Percentiles rank a stretch among this genome's conserved stretches.
Evolutionary conservation across 129 eudicot genomes (phyloP).

Genomic region (Ambrosia artemisiifolia): DNA sequence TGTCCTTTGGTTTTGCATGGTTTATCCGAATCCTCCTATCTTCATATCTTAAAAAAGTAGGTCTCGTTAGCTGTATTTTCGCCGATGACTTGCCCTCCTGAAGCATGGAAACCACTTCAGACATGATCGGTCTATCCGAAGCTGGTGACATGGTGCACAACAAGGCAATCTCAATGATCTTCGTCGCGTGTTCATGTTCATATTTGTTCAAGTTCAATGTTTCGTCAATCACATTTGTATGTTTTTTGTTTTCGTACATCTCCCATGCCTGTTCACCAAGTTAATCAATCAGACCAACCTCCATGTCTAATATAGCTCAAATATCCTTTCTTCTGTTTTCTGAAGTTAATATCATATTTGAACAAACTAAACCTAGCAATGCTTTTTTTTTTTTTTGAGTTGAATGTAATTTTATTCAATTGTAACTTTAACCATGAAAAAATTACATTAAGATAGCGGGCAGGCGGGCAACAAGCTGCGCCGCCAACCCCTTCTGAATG

Average conservation of each 20-base stretch:
- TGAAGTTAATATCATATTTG: too few species aligned
- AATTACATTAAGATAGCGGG: too few species aligned
- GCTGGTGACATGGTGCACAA: conserved; percentile 61
- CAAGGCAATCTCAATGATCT: conserved; percentile 55
- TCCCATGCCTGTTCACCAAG: conserved; percentile 1
- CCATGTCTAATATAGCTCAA: not conserved
- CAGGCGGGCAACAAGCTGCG: too few species aligned
- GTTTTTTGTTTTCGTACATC: conserved; percentile 6
- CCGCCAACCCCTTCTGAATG: too few species aligned
- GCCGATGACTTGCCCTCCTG: conserved; percentile 36
- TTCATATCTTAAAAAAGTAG: conserved; percentile 16
- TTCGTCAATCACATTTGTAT: conserved; percentile 40
- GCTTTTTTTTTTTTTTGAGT: too few species aligned
- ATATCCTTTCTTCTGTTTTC: not conserved
- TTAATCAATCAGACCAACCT: not conserved
- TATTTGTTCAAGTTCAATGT: conserved; percentile 36
- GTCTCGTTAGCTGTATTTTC: conserved; percentile 29
- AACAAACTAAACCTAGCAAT: too few species aligned
- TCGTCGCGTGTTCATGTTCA: conserved; percentile 47
- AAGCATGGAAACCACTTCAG: conserved; percentile 57
- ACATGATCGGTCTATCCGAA: conserved; percentile 62
- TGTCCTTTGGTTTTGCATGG: not conserved
- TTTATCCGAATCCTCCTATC: conserved; percentile 23
- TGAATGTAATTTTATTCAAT: too few species aligned
- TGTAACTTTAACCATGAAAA: too few species aligned